Evolutionary conservation across 2,329 filamentous ascomycete genomes (phyloP), one percentile per base, ranked within the genome.

Genomic region (Xylariaceae sp.): DNA sequence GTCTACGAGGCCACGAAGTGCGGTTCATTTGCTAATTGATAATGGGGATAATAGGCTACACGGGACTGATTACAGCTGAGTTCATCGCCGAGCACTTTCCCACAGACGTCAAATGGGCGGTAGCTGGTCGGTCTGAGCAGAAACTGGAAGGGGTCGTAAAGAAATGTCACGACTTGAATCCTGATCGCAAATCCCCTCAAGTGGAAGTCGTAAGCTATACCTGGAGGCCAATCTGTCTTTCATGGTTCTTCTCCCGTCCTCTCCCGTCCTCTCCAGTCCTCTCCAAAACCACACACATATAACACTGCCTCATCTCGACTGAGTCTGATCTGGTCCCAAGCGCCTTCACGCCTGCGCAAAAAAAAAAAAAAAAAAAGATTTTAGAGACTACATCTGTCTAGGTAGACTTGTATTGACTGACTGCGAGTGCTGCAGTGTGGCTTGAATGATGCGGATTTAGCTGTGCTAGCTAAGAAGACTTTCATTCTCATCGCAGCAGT

Each of bases 111-210:
- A 66, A 57, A 54, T 70, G 68, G 68, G 68, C 68, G 7, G 59
- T 70, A 48, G 68, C 68, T 45, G 68, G 68, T 27, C 66, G 68
- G n/a, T 70, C 68, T 26, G 56, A 54, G 30, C 62, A 65, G 46
- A 70, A 96, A 70, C 79, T 97, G 3, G 80, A 87, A 61, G 72
- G 74, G 41, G 71, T 96, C 8, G 82, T 84, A 6, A 75, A 83
- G 50, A 83, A 88, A 52, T 79, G 91, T 68, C 83, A 84, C 64
- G 68, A 73, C 54, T 65, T 87, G 55, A 88, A 88, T 67, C 76
- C 84, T 2, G 85, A 95, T 69, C 85, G 91, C 51, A 54, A 53
- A 30, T 40, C 46, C 26, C 50, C 64, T 78, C 79, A 64, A 32
- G 77, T 85, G 49, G 82, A 86, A 62, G 67, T 80, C 30, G 43